Evolutionary conservation across 2,329 filamentous ascomycete species (phyloP), one percentile per base, ranked within the genome.

Genomic region (Pleochaeta shiraiana): DNA sequence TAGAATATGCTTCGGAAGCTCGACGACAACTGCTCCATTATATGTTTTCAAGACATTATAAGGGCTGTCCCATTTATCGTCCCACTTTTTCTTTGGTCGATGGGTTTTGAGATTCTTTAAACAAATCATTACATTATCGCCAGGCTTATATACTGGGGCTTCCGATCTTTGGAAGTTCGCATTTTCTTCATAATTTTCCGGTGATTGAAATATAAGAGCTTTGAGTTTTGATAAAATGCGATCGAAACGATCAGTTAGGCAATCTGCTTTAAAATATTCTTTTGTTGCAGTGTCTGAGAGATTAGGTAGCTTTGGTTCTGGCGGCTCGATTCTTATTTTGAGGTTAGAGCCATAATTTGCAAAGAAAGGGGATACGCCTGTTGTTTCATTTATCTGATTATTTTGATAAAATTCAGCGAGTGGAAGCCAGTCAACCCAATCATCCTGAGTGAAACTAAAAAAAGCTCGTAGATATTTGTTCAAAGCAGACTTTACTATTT

Each of bases 381-480:
- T 69, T 30, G 65, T 63, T 14, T 47, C 63, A 21, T 34, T 64
- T 0, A 64, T 28, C 0, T 21, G 19, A 39, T 67, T 69, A 43
- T 68, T 67, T 21, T 60, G 55, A 3, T 65, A 64, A 33, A 68
- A 68, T 63, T 70, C 65, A 1, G 67, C 64, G 6, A 69, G n/a
- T 14, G n/a, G n/a, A n/a, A n/a, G n/a, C n/a, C n/a, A n/a, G n/a
- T n/a, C n/a, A n/a, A n/a, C n/a, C n/a, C n/a, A n/a, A n/a, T n/a
- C n/a, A n/a, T n/a, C n/a, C n/a, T n/a, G n/a, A n/a, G n/a, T n/a
- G n/a, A n/a, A n/a, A 61, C 59, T 63, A 19, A 67, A 39, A 21
- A 65, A 69, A 9, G 33, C 7, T 0, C 65, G 63, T 12, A 69
- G 47, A 33, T 65, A 65, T 19, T 61, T 28, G 14, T 59, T 30